Evolutionary conservation across 768 basidiomycete species (phyloP).

Genomic region (Tylopilus subfusipes): DNA sequence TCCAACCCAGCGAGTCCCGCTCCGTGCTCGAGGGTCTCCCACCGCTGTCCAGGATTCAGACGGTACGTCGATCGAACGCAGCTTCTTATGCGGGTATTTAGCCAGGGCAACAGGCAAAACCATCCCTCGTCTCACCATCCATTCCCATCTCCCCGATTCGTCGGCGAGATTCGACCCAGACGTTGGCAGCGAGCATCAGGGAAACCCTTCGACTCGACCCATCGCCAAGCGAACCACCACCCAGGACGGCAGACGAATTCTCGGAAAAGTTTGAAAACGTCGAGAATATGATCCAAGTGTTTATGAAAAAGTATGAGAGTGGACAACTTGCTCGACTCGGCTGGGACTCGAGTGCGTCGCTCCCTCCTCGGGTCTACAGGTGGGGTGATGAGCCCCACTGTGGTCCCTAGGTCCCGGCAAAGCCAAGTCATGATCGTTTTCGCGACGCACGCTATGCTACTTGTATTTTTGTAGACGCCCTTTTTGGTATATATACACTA

Average conservation of each 20-base stretch:
- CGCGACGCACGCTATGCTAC: neutral
- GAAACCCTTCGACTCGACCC: constrained; percentile 2
- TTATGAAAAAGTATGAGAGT: constrained; percentile 18
- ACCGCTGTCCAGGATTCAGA: neutral
- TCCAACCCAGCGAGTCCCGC: neutral
- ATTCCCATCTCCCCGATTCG: neutral
- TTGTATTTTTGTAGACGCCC: constrained; percentile 8
- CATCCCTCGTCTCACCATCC: neutral
- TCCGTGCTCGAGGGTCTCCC: constrained; percentile 1
- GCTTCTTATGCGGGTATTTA: neutral
- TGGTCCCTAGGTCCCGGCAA: constrained; percentile 1
- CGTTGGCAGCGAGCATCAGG: constrained; percentile 14
- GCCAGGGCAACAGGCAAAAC: neutral
- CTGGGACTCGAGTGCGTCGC: constrained; percentile 25
- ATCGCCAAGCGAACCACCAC: constrained; percentile 1
- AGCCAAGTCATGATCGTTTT: constrained; percentile 1
- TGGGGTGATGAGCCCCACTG: neutral
- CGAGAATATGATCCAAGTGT: constrained; percentile 19
- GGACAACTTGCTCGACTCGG: constrained; percentile 24
- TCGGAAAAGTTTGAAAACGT: constrained; percentile 12
- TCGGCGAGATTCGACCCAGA: neutral
- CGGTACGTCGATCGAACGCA: constrained; percentile 2
- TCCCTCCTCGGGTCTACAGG: neutral
- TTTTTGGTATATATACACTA: constrained; percentile 1
- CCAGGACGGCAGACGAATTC: constrained; percentile 25